A percentile compares a stretch with the other conserved stretches of the same genome.
phyloP scores from a whole-genome alignment of 2,329 filamentous ascomycete species.

The Fusarium sp. region DNA sequence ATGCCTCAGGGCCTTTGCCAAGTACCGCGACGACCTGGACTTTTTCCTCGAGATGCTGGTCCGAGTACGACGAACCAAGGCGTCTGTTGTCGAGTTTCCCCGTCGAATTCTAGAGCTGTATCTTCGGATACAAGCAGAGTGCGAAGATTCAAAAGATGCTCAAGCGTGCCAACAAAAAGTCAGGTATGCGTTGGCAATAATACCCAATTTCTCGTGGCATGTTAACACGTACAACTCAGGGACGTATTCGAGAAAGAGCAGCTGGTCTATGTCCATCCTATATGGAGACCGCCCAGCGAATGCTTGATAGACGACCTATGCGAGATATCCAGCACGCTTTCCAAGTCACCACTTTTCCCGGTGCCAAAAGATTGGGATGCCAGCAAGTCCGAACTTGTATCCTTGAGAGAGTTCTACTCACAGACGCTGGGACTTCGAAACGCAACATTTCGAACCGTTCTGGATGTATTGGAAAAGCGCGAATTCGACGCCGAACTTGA shows the following conservation, averaged over 20 bases:
- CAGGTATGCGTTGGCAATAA: too few species aligned
- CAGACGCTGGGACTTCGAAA: conserved; percentile 32
- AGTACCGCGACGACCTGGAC: conserved; percentile 29
- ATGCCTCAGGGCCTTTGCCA: conserved; percentile 35
- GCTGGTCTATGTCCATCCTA: conserved; percentile 34
- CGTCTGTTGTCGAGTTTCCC: conserved; percentile 32
- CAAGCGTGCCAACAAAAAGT: conserved; percentile 22
- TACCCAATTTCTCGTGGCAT: background rate
- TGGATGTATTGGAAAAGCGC: conserved; percentile 32
- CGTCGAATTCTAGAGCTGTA: conserved; percentile 40
- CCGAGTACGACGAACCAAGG: conserved; percentile 26
- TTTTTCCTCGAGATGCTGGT: conserved; percentile 40
- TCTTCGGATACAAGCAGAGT: conserved; percentile 38
- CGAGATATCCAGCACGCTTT: conserved; percentile 36
- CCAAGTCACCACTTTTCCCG: conserved; percentile 38
- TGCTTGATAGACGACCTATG: conserved; percentile 35
- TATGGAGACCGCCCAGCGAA: conserved; percentile 39
- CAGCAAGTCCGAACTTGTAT: conserved; percentile 36
- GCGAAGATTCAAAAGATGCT: conserved; percentile 27
- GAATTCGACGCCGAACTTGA: conserved; percentile 34
- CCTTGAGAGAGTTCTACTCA: conserved; percentile 37
- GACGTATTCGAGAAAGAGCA: conserved; percentile 36
- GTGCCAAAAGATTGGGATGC: conserved; percentile 37
- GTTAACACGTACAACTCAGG: conserved; percentile 7
- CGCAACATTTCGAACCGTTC: conserved; percentile 25